phyloP scores from a whole-genome alignment of 306 rosid genomes.

The Cucurbita pepo region DNA sequence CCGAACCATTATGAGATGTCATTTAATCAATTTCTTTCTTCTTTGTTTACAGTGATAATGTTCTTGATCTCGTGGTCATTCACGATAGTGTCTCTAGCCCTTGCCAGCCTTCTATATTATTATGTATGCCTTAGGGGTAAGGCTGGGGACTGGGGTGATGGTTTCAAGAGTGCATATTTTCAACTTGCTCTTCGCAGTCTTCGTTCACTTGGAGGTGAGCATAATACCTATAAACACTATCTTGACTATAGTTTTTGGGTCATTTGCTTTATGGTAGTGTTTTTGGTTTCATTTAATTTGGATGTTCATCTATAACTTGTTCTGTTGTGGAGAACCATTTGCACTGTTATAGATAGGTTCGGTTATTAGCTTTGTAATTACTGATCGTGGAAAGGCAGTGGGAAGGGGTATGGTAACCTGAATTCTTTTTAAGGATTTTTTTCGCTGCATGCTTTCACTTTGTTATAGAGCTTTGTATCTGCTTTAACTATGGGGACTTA shows the following conservation, averaged over 20 bases:
- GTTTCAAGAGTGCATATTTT: conserved; percentile 98
- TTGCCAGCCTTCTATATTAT: conserved; percentile 91
- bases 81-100: conserved; percentile 86
- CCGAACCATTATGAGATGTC: background rate
- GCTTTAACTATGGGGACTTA: no score
- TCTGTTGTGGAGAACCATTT: background rate
- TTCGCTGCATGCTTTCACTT: no score
- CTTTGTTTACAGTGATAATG: conserved; percentile 72
- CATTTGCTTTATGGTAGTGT: background rate
- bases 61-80: conserved; percentile 98
- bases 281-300: background rate
- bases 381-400: background rate
- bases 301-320: background rate
- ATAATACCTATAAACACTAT: background rate
- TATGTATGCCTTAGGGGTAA: conserved; percentile 92
- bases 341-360: background rate
- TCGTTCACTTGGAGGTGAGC: conserved; percentile 87
- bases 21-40: background rate
- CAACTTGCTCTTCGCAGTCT: conserved; percentile 98
- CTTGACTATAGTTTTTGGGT: background rate
- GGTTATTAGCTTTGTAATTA: background rate
- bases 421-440: no score
- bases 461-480: no score
- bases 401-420: no score
- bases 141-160: conserved; percentile 99